Percentiles rank a stretch among this genome's conserved stretches.
Conservation (phyloP, 148 eudicot genomes). For the Rheum nobile region DNA sequence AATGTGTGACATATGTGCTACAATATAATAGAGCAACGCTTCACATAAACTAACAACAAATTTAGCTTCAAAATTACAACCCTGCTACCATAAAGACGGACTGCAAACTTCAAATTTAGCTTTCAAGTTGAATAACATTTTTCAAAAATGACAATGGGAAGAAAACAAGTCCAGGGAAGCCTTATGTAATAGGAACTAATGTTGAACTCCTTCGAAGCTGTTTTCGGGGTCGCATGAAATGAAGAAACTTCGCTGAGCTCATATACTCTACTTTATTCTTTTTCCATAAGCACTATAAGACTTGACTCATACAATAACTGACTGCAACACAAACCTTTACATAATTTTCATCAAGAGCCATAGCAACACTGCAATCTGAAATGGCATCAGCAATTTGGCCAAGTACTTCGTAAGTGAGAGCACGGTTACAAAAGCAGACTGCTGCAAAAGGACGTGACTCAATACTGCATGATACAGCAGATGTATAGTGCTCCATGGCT, state of each 20-base stretch:
- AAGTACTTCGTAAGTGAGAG: slow-evolving; percentile 76
- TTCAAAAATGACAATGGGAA: not conserved
- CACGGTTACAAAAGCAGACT: slow-evolving; percentile 89
- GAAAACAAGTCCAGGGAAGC: not conserved
- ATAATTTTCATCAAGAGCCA: slow-evolving; percentile 69
- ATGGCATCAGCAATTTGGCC: slow-evolving; percentile 81
- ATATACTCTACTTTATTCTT: not conserved
- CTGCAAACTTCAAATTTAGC: not conserved
- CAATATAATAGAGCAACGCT: not conserved
- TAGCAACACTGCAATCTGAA: slow-evolving; percentile 88
- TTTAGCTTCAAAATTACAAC: not conserved
- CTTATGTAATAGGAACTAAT: not conserved
- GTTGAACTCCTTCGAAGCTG: not conserved
- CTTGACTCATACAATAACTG: not conserved
- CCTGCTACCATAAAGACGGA: not conserved
- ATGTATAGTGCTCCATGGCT: slow-evolving; percentile 77
- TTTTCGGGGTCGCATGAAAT: not conserved
- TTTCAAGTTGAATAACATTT: not conserved
- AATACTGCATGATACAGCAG: slow-evolving; percentile 54
- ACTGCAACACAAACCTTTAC: slow-evolving; percentile 40
- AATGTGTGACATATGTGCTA: not conserved
- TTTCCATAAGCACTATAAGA: not conserved
- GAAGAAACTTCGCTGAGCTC: not conserved
- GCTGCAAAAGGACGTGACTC: slow-evolving; percentile 84
- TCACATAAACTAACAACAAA: not conserved